Base-by-base conservation (phyloP, 208 protist genomes). In the Novymonas esmeraldas region DNA sequence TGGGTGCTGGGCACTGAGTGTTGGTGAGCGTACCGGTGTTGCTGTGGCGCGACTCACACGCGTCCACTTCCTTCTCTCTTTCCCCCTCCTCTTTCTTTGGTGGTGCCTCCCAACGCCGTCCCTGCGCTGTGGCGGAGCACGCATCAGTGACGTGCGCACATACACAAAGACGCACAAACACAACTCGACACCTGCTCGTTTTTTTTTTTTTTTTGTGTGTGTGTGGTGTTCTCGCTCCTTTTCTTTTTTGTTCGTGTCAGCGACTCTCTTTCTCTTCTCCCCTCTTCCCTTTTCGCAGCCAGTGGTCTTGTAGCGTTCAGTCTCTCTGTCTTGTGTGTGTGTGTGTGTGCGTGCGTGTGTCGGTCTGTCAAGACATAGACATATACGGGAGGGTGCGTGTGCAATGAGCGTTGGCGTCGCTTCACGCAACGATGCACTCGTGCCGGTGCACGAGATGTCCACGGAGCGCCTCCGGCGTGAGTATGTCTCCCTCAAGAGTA, bases 401-500 rank as follows among this genome's bases (percentile, higher is more conserved):
- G 29, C 45, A 68, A 64, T 70, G 49, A 67, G 59, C 46, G 36
- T 55, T 11, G 39, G 66, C 10, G 54, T 50, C 45, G 70, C 79
- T 0, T 72, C 70, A 3, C 70, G 59, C 20, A 58, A 56, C 10
- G 52, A 65, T 14, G 54, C 34, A 5, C 46, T 78, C 36, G 54
- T 49, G 26, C 34, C 57, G n/a, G 54, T 82, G 26, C 64, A 81
- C 41, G 60, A 82, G 22, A 87, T 95, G 90, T 73, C 80, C 9
- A 62, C 70, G 14, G 83, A 87, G 20, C 85, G 87, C 39, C 64
- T 95, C 22, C 78, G 75, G 0, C 59, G 67, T 9, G 76, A 95
- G 63, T 92, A 84, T 42, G 76, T 92, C 29, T 59, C 76, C 0
- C 70, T 92, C 13, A 76, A 80, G 57, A 65, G 60, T 16, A 64